These are phyloP conservation scores for Stachybotrys chartarum DNA, from an alignment of 2,329 filamentous ascomycete genomes.

Conservation along the genomic window DNA sequence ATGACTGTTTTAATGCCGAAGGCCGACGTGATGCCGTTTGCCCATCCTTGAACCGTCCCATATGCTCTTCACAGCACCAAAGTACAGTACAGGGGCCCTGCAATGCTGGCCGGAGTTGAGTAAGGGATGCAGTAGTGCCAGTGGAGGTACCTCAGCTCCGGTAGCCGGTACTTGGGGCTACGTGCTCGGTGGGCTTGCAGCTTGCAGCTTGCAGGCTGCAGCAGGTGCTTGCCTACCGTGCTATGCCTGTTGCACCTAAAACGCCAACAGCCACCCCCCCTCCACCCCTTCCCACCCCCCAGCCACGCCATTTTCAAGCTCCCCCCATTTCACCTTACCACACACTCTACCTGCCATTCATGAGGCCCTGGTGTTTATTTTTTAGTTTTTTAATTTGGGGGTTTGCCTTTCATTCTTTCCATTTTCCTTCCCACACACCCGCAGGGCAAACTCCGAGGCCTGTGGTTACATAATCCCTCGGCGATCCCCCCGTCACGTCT, in stretches of 20 bases:
- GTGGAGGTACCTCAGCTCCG: neutral
- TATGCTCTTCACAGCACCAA: no score
- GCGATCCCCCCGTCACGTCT: slow-evolving; percentile 13
- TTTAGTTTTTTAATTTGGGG: no score
- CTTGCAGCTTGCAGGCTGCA: neutral
- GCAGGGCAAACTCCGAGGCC: neutral
- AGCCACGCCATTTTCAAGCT: neutral
- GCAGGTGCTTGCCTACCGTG: neutral
- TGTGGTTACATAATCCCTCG: slow-evolving; percentile 1
- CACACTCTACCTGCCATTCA: neutral
- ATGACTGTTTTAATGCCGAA: no score
- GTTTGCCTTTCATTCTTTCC: neutral
- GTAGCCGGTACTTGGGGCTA: neutral
- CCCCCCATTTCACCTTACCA: neutral
- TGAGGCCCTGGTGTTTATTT: no score
- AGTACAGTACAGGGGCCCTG: no score
- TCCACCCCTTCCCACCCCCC: neutral
- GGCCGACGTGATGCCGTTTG: no score
- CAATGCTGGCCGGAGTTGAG: neutral
- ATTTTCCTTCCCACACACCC: neutral
- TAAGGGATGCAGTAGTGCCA: neutral
- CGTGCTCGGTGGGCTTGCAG: neutral
- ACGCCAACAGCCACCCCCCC: neutral
- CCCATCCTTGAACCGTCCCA: no score
- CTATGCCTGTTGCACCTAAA: neutral